Evolutionary conservation across 2,329 filamentous ascomycete species (phyloP).

Genomic region (Ustilaginoidea virens): DNA sequence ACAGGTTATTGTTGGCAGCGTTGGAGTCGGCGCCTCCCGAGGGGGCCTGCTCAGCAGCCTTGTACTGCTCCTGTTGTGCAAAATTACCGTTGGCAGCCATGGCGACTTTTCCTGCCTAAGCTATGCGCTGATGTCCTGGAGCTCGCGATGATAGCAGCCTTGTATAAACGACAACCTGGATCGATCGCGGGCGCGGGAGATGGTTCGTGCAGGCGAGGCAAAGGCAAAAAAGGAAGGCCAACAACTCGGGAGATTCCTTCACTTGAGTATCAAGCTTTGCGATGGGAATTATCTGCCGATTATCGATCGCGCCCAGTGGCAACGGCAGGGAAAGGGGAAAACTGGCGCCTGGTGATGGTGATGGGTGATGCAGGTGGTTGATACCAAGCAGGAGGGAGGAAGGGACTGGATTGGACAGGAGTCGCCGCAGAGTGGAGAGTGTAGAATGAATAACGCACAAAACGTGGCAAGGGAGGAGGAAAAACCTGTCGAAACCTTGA

Average conservation of each 20-base stretch:
- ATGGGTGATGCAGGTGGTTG: too few relatives aligned
- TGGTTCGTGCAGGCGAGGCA: not conserved
- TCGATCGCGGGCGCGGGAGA: too few relatives aligned
- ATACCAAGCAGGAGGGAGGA: not conserved
- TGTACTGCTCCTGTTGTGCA: slow-evolving; percentile 28
- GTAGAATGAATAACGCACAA: slow-evolving; percentile 4
- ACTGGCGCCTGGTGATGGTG: slow-evolving; percentile 8
- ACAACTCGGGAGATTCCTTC: too few relatives aligned
- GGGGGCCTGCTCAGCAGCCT: slow-evolving; percentile 22
- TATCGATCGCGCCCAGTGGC: slow-evolving; percentile 1
- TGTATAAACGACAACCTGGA: too few relatives aligned
- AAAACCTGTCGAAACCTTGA: slow-evolving; percentile 4
- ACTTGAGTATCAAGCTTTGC: too few relatives aligned
- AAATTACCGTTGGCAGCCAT: slow-evolving; percentile 45
- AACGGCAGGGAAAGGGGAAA: not conserved
- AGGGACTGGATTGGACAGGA: slow-evolving; percentile 1
- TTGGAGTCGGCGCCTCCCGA: slow-evolving; percentile 18
- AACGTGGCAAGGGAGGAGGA: slow-evolving; percentile 4
- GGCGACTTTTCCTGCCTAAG: too few relatives aligned
- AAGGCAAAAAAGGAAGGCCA: too few relatives aligned
- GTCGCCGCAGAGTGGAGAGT: slow-evolving; percentile 3
- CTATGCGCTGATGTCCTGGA: too few relatives aligned
- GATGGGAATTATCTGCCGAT: not conserved
- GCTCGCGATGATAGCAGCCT: too few relatives aligned
- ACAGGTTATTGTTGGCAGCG: slow-evolving; percentile 30